A percentile compares a stretch with the other conserved stretches of the same genome.
Conservation (phyloP, 768 basidiomycete genomes). For the Tulasnella sp. region DNA sequence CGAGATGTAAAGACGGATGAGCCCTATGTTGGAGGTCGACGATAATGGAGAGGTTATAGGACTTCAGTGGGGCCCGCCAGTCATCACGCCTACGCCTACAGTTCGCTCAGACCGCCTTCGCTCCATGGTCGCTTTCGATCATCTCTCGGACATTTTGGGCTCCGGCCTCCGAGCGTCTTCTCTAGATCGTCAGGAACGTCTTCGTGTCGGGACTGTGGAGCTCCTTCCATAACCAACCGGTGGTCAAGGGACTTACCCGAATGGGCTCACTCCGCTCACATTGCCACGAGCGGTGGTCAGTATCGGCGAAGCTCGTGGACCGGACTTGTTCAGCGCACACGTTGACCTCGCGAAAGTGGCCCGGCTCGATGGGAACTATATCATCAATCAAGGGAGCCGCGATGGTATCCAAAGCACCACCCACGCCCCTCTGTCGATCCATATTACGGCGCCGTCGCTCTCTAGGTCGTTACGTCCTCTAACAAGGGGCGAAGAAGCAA, state of each 20-base stretch:
- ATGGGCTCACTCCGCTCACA: slow-evolving; percentile 50
- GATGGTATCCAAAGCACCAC: background rate
- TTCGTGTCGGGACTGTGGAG: slow-evolving; percentile 39
- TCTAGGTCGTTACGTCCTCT: background rate
- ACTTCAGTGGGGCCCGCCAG: slow-evolving; percentile 1
- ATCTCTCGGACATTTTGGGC: slow-evolving; percentile 36
- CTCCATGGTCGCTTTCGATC: slow-evolving; percentile 39
- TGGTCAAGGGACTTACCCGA: background rate
- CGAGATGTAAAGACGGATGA: slow-evolving; percentile 42
- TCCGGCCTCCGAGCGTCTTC: slow-evolving; percentile 37
- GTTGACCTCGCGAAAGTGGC: slow-evolving; percentile 72
- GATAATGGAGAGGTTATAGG: slow-evolving; percentile 42
- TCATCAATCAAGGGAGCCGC: slow-evolving; percentile 39
- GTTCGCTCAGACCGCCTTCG: slow-evolving; percentile 33
- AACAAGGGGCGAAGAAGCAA: background rate
- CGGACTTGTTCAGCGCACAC: slow-evolving; percentile 38
- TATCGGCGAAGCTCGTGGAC: slow-evolving; percentile 44
- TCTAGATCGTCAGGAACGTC: slow-evolving; percentile 32
- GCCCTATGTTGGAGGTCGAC: slow-evolving; percentile 48
- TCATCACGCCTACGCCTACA: slow-evolving; percentile 27
- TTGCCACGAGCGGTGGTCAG: slow-evolving; percentile 53
- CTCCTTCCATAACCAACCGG: slow-evolving; percentile 42
- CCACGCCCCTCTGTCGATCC: background rate
- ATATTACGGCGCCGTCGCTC: background rate
- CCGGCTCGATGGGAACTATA: slow-evolving; percentile 89